These are phyloP conservation scores for Polyporus arcularius DNA, from an alignment of 768 basidiomycete genomes.

Conservation along the genomic window DNA sequence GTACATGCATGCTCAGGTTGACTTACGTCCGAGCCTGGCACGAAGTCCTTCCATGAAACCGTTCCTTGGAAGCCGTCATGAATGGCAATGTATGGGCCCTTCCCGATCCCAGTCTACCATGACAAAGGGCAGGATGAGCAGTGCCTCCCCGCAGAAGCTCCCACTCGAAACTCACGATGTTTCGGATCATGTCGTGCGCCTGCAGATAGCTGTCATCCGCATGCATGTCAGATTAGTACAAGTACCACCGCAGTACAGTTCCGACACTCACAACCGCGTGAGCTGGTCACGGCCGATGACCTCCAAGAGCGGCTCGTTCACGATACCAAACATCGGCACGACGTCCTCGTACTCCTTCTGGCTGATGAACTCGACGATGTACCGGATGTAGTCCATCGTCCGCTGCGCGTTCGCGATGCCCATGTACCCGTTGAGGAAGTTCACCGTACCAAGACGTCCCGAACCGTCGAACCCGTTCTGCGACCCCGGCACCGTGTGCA, in stretches of 20 bases:
- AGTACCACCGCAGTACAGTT: no score
- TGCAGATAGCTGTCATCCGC: conserved; percentile 47
- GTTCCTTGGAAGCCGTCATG: conserved; percentile 58
- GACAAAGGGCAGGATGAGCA: no score
- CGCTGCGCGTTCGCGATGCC: conserved; percentile 85
- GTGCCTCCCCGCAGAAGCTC: background rate
- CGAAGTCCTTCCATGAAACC: conserved; percentile 39
- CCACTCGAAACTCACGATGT: conserved; percentile 74
- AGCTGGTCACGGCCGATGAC: conserved; percentile 56
- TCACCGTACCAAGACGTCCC: conserved; percentile 60
- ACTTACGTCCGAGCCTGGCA: conserved; percentile 41
- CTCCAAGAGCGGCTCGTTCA: conserved; percentile 60
- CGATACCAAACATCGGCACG: conserved; percentile 58
- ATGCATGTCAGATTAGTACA: conserved; percentile 27
- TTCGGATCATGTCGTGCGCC: conserved; percentile 64
- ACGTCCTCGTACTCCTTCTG: conserved; percentile 71
- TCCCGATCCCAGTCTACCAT: conserved; percentile 33
- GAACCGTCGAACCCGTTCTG: conserved; percentile 75
- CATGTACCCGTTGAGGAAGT: conserved; percentile 73
- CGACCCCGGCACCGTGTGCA: conserved; percentile 78
- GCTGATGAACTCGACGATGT: conserved; percentile 77
- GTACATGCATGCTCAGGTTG: conserved; percentile 38
- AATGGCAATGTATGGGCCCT: conserved; percentile 54
- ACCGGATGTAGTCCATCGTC: conserved; percentile 72
- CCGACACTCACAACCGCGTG: conserved; percentile 53